These are phyloP conservation scores for Podaxis pistillaris DNA, from an alignment of 768 basidiomycete genomes.

Conservation along the genomic window DNA sequence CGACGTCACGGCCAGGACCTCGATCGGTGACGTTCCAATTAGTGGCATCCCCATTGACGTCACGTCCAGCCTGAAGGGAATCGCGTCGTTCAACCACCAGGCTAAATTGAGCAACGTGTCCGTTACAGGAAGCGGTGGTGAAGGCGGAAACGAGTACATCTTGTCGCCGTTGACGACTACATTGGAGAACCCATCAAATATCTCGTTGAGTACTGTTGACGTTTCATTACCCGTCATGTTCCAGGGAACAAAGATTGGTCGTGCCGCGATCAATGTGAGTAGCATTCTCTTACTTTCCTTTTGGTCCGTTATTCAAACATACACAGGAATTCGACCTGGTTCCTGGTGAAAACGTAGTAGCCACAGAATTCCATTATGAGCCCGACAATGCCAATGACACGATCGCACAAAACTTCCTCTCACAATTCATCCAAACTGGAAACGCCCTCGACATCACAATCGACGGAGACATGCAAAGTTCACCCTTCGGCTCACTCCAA, in stretches of 20 bases:
- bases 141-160: constrained; percentile 58
- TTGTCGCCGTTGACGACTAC: constrained; percentile 54
- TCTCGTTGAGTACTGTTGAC: constrained; percentile 57
- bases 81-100: constrained; percentile 55
- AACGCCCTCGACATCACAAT: constrained; percentile 49
- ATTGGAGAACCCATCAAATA: constrained; percentile 66
- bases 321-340: constrained; percentile 51
- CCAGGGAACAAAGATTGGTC: constrained; percentile 54
- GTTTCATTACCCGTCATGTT: constrained; percentile 60
- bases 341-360: constrained; percentile 53
- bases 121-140: constrained; percentile 64
- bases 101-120: constrained; percentile 54
- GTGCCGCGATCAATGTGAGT: constrained; percentile 56
- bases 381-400: constrained; percentile 68
- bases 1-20: constrained; percentile 56
- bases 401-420: constrained; percentile 59
- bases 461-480: constrained; percentile 56
- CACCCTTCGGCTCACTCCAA: constrained; percentile 60
- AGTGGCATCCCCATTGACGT: constrained; percentile 63
- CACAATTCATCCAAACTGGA: constrained; percentile 55
- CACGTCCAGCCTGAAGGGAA: constrained; percentile 52
- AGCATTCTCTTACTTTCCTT: not conserved
- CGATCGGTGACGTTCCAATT: constrained; percentile 67
- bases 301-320: constrained; percentile 4
- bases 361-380: constrained; percentile 66